Base-by-base conservation (phyloP, 139 green algal species). In the Chlamydomonas sphaeroides region DNA sequence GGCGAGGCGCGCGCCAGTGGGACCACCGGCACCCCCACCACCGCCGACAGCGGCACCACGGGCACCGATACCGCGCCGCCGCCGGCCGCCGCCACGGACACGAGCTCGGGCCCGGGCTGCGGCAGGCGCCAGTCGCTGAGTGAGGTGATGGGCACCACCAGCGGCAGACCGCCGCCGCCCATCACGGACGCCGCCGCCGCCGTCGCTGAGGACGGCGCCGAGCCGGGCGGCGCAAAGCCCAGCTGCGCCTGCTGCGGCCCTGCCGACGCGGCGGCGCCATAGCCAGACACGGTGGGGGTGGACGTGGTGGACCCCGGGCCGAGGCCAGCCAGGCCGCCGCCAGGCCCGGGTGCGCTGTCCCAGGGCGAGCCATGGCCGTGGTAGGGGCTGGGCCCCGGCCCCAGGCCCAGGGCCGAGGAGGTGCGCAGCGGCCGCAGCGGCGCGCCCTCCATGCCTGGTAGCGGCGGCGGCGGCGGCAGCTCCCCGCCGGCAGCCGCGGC, bases 81-180 rank as follows among this genome's bases (percentile, higher is more conserved):
- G 11, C 8, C 26, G 1, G 23, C 71, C 1, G 49, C 23, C 1
- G 41, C 18, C n/a, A 20, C 61, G 7, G 53, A 30, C 23, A 18
- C 39, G 30, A n/a, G 39, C 48, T 32, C 28, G 18, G 67, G 6
- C 23, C 42, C 41, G 8, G 39, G 3, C 3, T 39, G 18, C 48
- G 63, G 62, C 48, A 74, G 0, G 7, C 76, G 76, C 77, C 77
- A 84, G 36, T 84, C 77, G 49, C 77, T 84, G 1, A 84, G 65
- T 6, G 65, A 76, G 35, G 61, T 76, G 77, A 84, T 61, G 33
- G 48, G 77, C 10, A 84, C 77, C 15, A 84, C 65, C 0, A 65
- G 77, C 65, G 77, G 77, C 45, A 73, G 42, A 4, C n/a, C 45
- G 15, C 45, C 36, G 41, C 41, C 32, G n/a, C 42, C 68, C 35